Percentiles rank a stretch among this genome's conserved stretches.
Conservation (phyloP, 371 early-diverging fungal species). For the Rhizopus delemar region DNA sequence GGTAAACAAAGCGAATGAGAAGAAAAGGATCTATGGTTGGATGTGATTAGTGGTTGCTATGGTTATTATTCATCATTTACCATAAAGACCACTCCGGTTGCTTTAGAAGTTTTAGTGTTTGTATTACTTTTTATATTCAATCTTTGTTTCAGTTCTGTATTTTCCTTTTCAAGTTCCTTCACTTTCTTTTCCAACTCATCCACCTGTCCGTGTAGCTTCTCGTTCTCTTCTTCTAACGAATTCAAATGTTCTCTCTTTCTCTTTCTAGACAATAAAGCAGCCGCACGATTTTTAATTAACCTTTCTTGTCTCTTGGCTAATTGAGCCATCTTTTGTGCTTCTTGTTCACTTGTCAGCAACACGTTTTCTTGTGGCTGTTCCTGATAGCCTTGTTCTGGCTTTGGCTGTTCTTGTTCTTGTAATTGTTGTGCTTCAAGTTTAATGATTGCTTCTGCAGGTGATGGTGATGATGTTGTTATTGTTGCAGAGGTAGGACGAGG, state of each 20-base stretch:
- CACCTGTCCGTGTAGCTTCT: slow-evolving; percentile 55
- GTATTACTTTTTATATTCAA: slow-evolving; percentile 15
- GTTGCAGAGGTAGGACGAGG: slow-evolving; percentile 10
- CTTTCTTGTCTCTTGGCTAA: slow-evolving; percentile 80
- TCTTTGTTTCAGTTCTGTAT: slow-evolving; percentile 15
- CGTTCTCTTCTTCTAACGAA: slow-evolving; percentile 77
- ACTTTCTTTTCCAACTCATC: slow-evolving; percentile 59
- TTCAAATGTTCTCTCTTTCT: slow-evolving; percentile 84
- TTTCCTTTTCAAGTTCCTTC: slow-evolving; percentile 39
- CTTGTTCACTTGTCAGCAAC: slow-evolving; percentile 8
- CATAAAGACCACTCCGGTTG: slow-evolving; percentile 72
- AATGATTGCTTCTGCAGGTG: neutral
- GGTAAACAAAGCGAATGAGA: slow-evolving; percentile 64
- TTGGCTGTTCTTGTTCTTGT: neutral
- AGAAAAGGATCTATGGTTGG: slow-evolving; percentile 55
- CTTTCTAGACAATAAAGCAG: slow-evolving; percentile 84
- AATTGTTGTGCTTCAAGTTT: neutral
- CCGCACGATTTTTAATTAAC: slow-evolving; percentile 89
- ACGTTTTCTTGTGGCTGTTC: slow-evolving; percentile 2
- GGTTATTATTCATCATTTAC: slow-evolving; percentile 32
- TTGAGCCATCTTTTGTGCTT: slow-evolving; percentile 38
- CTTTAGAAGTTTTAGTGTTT: slow-evolving; percentile 18
- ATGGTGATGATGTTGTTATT: slow-evolving; percentile 4
- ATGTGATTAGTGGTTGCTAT: slow-evolving; percentile 1
- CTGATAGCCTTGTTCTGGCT: slow-evolving; percentile 1